Percentiles rank a stretch among this genome's conserved stretches.
Conservation (phyloP, 441 rosid genomes). For the Syzygium malaccense region DNA sequence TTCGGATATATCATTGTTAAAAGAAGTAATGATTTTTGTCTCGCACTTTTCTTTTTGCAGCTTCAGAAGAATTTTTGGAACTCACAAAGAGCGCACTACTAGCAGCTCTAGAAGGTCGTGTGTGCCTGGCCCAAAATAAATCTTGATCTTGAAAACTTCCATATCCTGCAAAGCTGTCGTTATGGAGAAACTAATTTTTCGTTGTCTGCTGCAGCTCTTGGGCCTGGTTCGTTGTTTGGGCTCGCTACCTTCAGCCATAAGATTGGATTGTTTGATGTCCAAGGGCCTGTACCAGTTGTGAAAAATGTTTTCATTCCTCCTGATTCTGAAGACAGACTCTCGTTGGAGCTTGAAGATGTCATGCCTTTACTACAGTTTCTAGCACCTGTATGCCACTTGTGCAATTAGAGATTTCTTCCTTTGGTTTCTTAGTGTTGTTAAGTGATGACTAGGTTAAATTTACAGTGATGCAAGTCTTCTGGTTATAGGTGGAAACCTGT, state of each 20-base stretch:
- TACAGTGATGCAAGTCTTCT: neutral
- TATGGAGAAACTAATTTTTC: neutral
- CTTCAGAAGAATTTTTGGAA: slow-evolving; percentile 95
- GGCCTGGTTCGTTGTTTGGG: slow-evolving; percentile 84
- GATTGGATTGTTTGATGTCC: slow-evolving; percentile 90
- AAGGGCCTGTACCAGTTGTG: slow-evolving; percentile 85
- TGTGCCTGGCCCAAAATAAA: slow-evolving; percentile 3
- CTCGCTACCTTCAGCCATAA: slow-evolving; percentile 93
- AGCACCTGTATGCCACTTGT: slow-evolving; percentile 62
- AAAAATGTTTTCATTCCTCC: slow-evolving; percentile 83
- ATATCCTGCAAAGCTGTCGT: neutral
- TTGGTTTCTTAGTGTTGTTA: slow-evolving; percentile 2
- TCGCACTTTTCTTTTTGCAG: slow-evolving; percentile 32
- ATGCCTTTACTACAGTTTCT: slow-evolving; percentile 88
- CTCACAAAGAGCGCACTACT: slow-evolving; percentile 85
- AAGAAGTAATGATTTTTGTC: neutral
- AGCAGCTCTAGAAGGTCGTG: slow-evolving; percentile 87
- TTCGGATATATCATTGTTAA: neutral
- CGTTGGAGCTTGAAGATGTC: slow-evolving; percentile 83
- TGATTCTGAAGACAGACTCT: slow-evolving; percentile 56
- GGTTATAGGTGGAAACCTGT: slow-evolving; percentile 74
- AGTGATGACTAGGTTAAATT: neutral
- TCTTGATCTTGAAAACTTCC: neutral
- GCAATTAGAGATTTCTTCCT: neutral
- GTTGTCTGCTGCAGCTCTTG: slow-evolving; percentile 50